Percentiles rank a stretch among this genome's conserved stretches.
These are phyloP conservation scores for Fusarium veterinarium DNA, from an alignment of 2,329 filamentous ascomycete species.

Conservation along the genomic window DNA sequence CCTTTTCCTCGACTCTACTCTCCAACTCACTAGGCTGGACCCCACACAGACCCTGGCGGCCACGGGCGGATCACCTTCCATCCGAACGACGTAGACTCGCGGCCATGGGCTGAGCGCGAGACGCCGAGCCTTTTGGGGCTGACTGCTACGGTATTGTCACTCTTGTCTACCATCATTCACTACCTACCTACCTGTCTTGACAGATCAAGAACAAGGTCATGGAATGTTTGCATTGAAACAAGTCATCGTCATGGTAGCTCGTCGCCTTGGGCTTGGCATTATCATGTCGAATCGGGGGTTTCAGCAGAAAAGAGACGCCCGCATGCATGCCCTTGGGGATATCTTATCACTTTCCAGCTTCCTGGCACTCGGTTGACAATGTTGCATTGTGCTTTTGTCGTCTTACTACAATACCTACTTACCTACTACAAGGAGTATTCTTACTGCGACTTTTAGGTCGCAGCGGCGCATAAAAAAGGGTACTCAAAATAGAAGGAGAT, in stretches of 20 bases:
- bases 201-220: not conserved
- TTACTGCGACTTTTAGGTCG: constrained; percentile 32
- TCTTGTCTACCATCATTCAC: not conserved
- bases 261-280: not conserved
- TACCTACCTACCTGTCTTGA: not conserved
- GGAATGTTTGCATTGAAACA: not conserved
- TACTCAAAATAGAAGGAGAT: not conserved
- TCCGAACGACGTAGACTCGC: constrained; percentile 16
- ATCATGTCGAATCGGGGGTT: not conserved
- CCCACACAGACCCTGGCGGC: constrained; percentile 23
- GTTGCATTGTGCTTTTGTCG: not conserved
- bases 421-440: constrained; percentile 11
- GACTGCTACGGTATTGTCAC: not conserved
- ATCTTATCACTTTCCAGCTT: constrained; percentile 24
- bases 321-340: not conserved
- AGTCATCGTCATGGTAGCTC: not conserved
- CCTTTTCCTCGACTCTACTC: not conserved
- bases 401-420: not conserved
- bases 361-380: constrained; percentile 20
- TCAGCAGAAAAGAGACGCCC: not conserved
- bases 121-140: constrained; percentile 14
- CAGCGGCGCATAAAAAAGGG: constrained; percentile 22
- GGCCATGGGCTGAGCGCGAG: constrained; percentile 23
- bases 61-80: constrained; percentile 5
- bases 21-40: not conserved